phyloP scores from a whole-genome alignment of 208 protist genomes.

The Acanthamoeba quina region DNA sequence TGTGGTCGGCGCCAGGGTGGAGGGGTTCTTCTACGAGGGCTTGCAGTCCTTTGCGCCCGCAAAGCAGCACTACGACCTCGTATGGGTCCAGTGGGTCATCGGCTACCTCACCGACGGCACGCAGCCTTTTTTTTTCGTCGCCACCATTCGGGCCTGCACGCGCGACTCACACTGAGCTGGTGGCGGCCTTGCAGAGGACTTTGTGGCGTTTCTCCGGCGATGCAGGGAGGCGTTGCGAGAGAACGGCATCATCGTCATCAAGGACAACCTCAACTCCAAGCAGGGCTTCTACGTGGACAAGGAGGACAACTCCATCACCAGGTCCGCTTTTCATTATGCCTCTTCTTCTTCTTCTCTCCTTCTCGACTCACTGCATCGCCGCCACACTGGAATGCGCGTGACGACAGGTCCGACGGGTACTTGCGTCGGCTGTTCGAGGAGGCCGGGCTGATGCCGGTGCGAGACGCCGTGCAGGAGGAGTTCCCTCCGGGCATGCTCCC shows the following conservation, averaged over 20 bases:
- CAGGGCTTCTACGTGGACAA: slow-evolving; percentile 82
- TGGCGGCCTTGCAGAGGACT: slow-evolving; percentile 66
- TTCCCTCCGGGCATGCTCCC: slow-evolving; percentile 83
- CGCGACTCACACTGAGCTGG: background rate
- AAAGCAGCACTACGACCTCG: slow-evolving; percentile 79
- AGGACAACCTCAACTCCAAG: slow-evolving; percentile 81
- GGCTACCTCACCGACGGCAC: slow-evolving; percentile 81
- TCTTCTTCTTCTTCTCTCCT: background rate
- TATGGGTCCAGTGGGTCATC: slow-evolving; percentile 88
- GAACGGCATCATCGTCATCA: slow-evolving; percentile 81
- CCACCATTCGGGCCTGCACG: background rate
- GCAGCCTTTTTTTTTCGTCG: too few relatives aligned
- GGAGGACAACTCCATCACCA: slow-evolving; percentile 81
- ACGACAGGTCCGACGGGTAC: slow-evolving; percentile 75
- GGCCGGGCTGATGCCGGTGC: slow-evolving; percentile 65
- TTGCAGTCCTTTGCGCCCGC: slow-evolving; percentile 78
- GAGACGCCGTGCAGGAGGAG: slow-evolving; percentile 78
- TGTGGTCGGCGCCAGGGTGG: slow-evolving; percentile 57
- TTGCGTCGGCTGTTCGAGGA: slow-evolving; percentile 76
- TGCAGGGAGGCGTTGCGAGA: slow-evolving; percentile 57
- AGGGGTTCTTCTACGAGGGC: slow-evolving; percentile 75
- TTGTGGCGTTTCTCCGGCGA: slow-evolving; percentile 79
- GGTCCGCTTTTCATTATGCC: background rate
- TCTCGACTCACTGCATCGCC: background rate
- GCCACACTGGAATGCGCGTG: background rate